Percentiles rank a stretch among this genome's conserved stretches.
Evolutionary conservation across 495 filamentous ascomycete species (phyloP).

Genomic region (Hypomontagnella submonticulosa): DNA sequence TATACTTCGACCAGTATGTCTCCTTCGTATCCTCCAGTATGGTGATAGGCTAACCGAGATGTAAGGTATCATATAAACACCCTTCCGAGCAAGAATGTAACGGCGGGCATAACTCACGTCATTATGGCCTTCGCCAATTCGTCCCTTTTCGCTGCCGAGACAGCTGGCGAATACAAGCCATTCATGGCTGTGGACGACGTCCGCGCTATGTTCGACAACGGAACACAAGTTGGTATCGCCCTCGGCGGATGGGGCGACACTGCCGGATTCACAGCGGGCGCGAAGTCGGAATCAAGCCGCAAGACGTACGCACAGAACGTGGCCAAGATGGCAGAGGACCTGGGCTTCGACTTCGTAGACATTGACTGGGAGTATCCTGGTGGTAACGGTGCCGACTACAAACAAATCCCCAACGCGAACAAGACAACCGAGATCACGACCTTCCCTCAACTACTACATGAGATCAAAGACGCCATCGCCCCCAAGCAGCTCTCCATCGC

Average conservation of each 20-base stretch:
- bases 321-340: constrained; percentile 58
- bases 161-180: constrained; percentile 54
- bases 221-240: constrained; percentile 67
- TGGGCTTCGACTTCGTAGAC: constrained; percentile 67
- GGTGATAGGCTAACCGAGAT: constrained; percentile 9
- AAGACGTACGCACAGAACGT: constrained; percentile 67
- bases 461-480: constrained; percentile 63
- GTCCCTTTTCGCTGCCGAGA: constrained; percentile 60
- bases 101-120: constrained; percentile 60
- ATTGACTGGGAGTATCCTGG: constrained; percentile 79
- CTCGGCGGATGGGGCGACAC: constrained; percentile 73
- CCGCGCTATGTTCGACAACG: constrained; percentile 61
- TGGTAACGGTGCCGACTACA: constrained; percentile 68
- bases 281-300: constrained; percentile 56
- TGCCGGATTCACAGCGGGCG: constrained; percentile 62
- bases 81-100: constrained; percentile 43
- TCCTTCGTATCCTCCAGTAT: neutral
- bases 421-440: constrained; percentile 66
- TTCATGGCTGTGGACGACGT: constrained; percentile 61
- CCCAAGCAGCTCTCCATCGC: constrained; percentile 69
- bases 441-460: constrained; percentile 65
- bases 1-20: constrained; percentile 38
- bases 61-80: constrained; percentile 39
- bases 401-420: constrained; percentile 60
- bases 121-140: constrained; percentile 68